Evolutionary conservation across 2,329 filamentous ascomycete genomes (phyloP).

Genomic region (Xylaria sp.): DNA sequence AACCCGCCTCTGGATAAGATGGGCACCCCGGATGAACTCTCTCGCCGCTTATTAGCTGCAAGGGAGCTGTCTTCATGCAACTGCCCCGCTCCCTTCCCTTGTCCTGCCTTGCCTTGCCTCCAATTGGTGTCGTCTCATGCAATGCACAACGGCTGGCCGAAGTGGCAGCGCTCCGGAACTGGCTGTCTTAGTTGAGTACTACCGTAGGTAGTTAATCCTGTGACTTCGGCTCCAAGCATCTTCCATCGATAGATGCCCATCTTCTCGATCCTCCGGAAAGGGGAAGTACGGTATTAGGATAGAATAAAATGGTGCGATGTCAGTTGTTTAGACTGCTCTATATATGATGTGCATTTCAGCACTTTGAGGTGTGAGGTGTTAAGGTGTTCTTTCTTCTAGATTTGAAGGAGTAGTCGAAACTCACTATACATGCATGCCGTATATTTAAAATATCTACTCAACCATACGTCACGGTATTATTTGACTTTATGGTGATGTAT

Average conservation of each 20-base stretch:
- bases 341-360: neutral
- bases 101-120: neutral
- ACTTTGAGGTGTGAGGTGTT: neutral
- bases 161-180: neutral
- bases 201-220: neutral
- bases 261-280: neutral
- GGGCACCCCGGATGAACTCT: neutral
- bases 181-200: neutral
- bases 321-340: neutral
- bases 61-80: neutral
- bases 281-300: neutral
- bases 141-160: neutral
- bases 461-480: neutral
- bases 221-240: neutral
- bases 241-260: neutral
- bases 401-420: neutral
- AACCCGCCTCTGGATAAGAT: neutral
- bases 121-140: neutral
- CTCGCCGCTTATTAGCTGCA: constrained; percentile 11
- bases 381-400: neutral
- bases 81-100: neutral
- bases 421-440: neutral
- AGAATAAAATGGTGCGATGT: neutral
- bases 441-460: neutral
- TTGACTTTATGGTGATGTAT: neutral